A percentile compares a stretch with the other conserved stretches of the same genome.
Conservation (phyloP, 805 yeast genomes). For the Saccharomycopsis babjevae region DNA sequence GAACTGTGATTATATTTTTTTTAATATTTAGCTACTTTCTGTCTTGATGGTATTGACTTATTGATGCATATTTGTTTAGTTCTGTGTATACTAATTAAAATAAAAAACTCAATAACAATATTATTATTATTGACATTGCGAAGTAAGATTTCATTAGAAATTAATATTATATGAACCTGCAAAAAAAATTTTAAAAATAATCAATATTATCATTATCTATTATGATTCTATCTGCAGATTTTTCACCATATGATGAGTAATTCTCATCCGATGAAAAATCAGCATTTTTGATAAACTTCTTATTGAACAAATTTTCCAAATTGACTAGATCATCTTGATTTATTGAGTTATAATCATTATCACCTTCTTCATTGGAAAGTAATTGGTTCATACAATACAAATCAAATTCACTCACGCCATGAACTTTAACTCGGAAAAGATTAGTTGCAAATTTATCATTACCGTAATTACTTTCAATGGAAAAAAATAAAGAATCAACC, state of each 20-base stretch:
- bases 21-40: not conserved
- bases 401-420: constrained; percentile 18
- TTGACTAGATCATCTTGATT: not conserved
- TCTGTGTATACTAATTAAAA: not conserved
- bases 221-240: not conserved
- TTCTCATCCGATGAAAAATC: not conserved
- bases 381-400: constrained; percentile 16
- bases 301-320: constrained; percentile 11
- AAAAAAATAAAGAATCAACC: constrained; percentile 10
- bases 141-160: not conserved
- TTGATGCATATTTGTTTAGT: not conserved
- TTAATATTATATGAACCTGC: not conserved
- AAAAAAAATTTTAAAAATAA: not conserved
- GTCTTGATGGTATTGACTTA: too few species aligned
- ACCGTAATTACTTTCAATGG: constrained; percentile 18
- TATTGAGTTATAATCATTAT: not conserved
- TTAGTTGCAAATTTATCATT: constrained; percentile 15
- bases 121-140: too few species aligned
- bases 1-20: not conserved
- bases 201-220: not conserved
- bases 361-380: constrained; percentile 1
- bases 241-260: not conserved
- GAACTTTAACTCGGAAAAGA: constrained; percentile 14
- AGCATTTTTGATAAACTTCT: constrained; percentile 8
- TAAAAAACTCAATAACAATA: not conserved